These are phyloP conservation scores for Styphnolobium japonicum DNA, from an alignment of 306 rosid species.

Conservation along the genomic window DNA sequence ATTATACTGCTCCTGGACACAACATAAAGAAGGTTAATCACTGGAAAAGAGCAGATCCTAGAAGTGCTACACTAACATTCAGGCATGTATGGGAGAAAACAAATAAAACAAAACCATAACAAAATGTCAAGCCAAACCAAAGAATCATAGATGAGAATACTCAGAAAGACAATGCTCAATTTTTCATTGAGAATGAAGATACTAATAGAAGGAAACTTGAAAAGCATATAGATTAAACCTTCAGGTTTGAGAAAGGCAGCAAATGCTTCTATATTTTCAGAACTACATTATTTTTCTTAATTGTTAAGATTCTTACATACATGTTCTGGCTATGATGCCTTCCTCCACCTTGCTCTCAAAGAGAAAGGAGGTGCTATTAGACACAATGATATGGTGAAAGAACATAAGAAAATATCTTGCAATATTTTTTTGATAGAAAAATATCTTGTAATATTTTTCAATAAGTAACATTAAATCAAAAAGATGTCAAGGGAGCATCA, in stretches of 20 bases:
- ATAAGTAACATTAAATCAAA: background rate
- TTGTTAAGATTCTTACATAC: background rate
- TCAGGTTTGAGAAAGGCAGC: background rate
- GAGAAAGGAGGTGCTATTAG: background rate
- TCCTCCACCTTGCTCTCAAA: slow-evolving; percentile 9
- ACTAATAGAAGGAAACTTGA: background rate
- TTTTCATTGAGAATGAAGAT: background rate
- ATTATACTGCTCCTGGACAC: background rate
- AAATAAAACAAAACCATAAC: background rate
- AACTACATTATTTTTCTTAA: background rate
- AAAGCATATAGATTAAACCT: background rate
- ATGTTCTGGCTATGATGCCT: background rate
- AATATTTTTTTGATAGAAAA: background rate
- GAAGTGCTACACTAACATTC: background rate
- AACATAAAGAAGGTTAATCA: background rate
- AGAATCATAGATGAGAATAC: background rate
- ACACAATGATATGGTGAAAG: background rate
- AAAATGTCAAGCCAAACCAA: background rate
- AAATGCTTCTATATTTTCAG: background rate
- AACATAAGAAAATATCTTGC: background rate
- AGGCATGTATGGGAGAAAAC: background rate
- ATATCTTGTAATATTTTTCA: background rate
- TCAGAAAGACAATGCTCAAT: background rate
- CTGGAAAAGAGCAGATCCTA: background rate
- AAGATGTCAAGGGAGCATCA: background rate